Conservation (phyloP, 441 rosid genomes). For the Syzygium malaccense region DNA sequence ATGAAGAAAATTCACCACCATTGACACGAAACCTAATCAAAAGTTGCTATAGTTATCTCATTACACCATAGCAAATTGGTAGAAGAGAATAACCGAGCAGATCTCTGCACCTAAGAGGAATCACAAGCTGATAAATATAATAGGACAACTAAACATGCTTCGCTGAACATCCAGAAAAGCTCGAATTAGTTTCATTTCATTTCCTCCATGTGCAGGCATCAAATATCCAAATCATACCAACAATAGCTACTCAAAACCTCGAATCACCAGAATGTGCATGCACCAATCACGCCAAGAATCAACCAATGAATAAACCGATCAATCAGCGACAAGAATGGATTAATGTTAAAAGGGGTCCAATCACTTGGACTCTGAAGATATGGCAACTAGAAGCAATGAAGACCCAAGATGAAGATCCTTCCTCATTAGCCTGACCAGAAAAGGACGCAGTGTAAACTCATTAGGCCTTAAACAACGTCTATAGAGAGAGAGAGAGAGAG, state of each 20-base stretch:
- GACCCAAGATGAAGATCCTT: constrained; percentile 30
- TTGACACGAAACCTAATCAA: not conserved
- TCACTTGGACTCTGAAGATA: not conserved
- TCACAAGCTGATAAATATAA: not conserved
- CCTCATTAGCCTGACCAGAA: constrained; percentile 74
- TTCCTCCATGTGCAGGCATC: too few relatives aligned
- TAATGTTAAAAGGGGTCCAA: not conserved
- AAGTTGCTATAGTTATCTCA: not conserved
- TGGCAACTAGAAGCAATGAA: constrained; percentile 18
- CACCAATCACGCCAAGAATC: too few relatives aligned
- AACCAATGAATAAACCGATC: too few relatives aligned
- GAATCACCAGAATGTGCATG: too few relatives aligned
- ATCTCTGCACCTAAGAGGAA: not conserved
- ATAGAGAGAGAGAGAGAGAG: too few relatives aligned
- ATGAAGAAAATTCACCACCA: too few relatives aligned
- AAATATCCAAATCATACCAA: too few relatives aligned
- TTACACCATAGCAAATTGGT: not conserved
- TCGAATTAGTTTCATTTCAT: too few relatives aligned
- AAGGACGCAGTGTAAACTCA: too few relatives aligned
- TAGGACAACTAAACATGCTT: not conserved
- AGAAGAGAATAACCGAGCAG: accelerated
- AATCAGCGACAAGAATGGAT: not conserved
- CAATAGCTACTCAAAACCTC: too few relatives aligned
- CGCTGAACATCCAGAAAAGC: too few relatives aligned
- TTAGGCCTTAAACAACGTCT: not conserved